Base-by-base conservation (phyloP, 306 rosid species). In the Fagus crenata region DNA sequence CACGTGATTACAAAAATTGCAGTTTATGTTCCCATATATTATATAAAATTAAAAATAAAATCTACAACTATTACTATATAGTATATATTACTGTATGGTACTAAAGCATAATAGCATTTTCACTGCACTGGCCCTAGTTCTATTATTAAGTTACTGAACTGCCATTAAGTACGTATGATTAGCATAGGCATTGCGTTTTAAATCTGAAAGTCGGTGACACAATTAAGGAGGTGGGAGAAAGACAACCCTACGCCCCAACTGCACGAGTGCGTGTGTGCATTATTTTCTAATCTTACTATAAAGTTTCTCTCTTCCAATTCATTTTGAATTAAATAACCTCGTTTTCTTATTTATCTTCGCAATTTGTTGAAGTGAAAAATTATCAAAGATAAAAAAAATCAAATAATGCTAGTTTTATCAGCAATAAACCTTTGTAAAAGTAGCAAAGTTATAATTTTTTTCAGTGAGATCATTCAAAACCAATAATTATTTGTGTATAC, bases 1-100 rank as follows among this genome's bases (percentile, higher is more conserved):
- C 93, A 87, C 90, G 89, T 89, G 89, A 89, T 73, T 74, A 74
- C 53, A 49, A 68, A 46, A 40, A 6, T 72, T 55, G 79, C 79
- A 32, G 79, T 72, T 53, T 15, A 37, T 35, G 78, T 72, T 74
- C 11, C 51, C 51, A 46, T 46, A 46, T 46, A 46, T 9, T 46
- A 6, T 46, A 7, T 46, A 9, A 46, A 46, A 46, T 46, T 46
- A 9, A 46, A 8, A 46, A 12, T 7, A 46, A 46, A 46, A 9
- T 46, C 51, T 46, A 9, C 51, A 7, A 46, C 51, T 46, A 46
- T 46, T 46, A 46, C 51, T 46, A 46, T 46, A 46, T 46, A 22
- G 28, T 22, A 22, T 22, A 22, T 46, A 9, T 14, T 46, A 46
- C 14, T 14, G 11, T 9, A 9, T 7, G 2, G 51, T 46, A 59